phyloP scores from a whole-genome alignment of 2,329 filamentous ascomycete species.

The Trichoderma harzianum region DNA sequence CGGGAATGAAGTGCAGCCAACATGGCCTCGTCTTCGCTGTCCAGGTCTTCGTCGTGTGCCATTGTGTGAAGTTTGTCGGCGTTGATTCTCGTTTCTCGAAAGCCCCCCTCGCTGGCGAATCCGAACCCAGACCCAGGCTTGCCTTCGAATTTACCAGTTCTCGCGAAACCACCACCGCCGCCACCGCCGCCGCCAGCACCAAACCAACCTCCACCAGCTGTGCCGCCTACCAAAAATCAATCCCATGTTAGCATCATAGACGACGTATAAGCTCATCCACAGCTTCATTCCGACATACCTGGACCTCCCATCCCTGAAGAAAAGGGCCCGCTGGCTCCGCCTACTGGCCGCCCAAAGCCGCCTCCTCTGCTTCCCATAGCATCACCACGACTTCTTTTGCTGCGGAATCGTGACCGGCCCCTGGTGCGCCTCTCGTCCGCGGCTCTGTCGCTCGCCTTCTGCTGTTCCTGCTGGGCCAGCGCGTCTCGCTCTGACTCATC shows the following conservation, averaged over 20 bases:
- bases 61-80: slow-evolving; percentile 52
- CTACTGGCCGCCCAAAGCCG: slow-evolving; percentile 33
- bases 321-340: slow-evolving; percentile 40
- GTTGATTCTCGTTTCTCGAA: slow-evolving; percentile 50
- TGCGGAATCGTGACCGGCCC: slow-evolving; percentile 39
- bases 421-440: slow-evolving; percentile 39
- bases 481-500: slow-evolving; percentile 49
- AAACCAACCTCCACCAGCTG: slow-evolving; percentile 29
- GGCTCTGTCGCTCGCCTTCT: slow-evolving; percentile 41
- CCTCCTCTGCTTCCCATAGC: slow-evolving; percentile 41
- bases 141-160: slow-evolving; percentile 33
- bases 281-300: slow-evolving; percentile 15
- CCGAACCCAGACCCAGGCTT: slow-evolving; percentile 41
- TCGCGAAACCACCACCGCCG: slow-evolving; percentile 28
- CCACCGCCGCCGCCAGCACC: slow-evolving; percentile 30
- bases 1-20: slow-evolving; percentile 33
- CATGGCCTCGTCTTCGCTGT: slow-evolving; percentile 44
- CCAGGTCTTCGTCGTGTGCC: slow-evolving; percentile 43
- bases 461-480: slow-evolving; percentile 43
- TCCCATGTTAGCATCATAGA: neutral
- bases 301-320: slow-evolving; percentile 31
- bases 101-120: slow-evolving; percentile 30
- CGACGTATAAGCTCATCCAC: neutral
- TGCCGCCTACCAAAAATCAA: slow-evolving; percentile 20
- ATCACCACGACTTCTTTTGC: slow-evolving; percentile 43